Conservation (phyloP, 345 rosid species). For the Capsella bursapastoris region DNA sequence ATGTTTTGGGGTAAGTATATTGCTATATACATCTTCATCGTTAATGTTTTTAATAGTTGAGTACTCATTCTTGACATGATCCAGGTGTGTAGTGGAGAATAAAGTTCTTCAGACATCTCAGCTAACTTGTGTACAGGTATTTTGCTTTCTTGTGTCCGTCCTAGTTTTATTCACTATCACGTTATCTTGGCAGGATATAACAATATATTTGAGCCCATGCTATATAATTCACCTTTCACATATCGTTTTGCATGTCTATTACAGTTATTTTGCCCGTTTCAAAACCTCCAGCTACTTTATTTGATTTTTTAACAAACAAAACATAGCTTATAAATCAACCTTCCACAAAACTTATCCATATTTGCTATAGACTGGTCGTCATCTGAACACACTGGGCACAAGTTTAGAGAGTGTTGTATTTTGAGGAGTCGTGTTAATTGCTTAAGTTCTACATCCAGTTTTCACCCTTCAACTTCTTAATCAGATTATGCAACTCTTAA, state of each 20-base stretch:
- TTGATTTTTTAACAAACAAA: too few relatives aligned
- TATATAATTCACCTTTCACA: too few relatives aligned
- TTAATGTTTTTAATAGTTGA: constrained; percentile 12
- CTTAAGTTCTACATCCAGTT: not conserved
- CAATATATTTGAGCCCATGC: too few relatives aligned
- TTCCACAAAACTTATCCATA: constrained; percentile 3
- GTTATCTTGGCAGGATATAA: too few relatives aligned
- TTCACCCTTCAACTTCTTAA: not conserved
- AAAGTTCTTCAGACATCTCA: constrained; percentile 86
- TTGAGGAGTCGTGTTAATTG: not conserved
- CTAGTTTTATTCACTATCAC: not conserved
- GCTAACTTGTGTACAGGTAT: constrained; percentile 74
- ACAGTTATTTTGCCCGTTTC: too few relatives aligned
- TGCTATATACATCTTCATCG: constrained; percentile 7
- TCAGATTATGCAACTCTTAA: not conserved
- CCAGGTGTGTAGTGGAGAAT: constrained; percentile 96
- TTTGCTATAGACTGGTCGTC: not conserved
- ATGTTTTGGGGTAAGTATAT: constrained; percentile 71
- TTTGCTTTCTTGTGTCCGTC: constrained; percentile 10
- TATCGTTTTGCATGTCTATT: too few relatives aligned
- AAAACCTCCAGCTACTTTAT: too few relatives aligned
- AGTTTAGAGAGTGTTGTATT: not conserved
- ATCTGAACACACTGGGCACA: not conserved
- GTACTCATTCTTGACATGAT: constrained; percentile 37
- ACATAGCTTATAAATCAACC: not conserved